phyloP scores from a whole-genome alignment of 805 yeast species.

The Starmerella geochares region DNA sequence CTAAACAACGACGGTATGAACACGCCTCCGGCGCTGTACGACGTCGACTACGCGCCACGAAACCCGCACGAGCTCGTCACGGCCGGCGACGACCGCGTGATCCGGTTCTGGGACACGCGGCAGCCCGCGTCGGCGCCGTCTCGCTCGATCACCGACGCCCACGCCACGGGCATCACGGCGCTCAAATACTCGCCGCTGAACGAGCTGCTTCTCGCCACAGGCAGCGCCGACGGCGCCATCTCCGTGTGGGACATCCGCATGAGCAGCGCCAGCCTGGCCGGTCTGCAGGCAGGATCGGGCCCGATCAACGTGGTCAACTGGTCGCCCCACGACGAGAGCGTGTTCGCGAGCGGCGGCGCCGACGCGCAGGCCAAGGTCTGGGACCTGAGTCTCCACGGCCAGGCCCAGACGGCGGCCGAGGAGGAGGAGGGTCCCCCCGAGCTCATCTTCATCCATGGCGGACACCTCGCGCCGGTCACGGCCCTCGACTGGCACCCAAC shows the following conservation, averaged over 20 bases:
- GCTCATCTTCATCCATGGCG: conserved; percentile 71
- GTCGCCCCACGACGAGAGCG: conserved; percentile 40
- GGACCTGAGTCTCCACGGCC: conserved; percentile 53
- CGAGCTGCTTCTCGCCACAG: conserved; percentile 55
- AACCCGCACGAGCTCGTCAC: conserved; percentile 50
- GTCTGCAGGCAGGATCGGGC: conserved; percentile 55
- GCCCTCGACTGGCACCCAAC: conserved; percentile 61
- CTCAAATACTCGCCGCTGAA: conserved; percentile 53
- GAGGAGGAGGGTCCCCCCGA: conserved; percentile 63
- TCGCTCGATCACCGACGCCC: conserved; percentile 36
- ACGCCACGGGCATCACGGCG: conserved; percentile 55
- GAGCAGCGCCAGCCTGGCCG: conserved; percentile 47
- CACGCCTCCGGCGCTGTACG: conserved; percentile 45
- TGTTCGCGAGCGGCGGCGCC: conserved; percentile 48
- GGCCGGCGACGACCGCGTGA: conserved; percentile 66
- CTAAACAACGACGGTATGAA: conserved; percentile 44
- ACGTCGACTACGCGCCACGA: conserved; percentile 56
- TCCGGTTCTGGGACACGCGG: conserved; percentile 49
- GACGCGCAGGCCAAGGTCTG: conserved; percentile 67
- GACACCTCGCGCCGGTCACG: conserved; percentile 62
- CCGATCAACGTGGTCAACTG: conserved; percentile 49
- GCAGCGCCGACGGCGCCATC: conserved; percentile 65
- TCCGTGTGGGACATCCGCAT: conserved; percentile 67
- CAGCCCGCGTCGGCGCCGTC: conserved; percentile 4
- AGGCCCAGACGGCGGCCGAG: conserved; percentile 45